These are phyloP conservation scores for Moesziomyces sp. DNA, from an alignment of 1,284 basidiomycete species.

Conservation along the genomic window DNA sequence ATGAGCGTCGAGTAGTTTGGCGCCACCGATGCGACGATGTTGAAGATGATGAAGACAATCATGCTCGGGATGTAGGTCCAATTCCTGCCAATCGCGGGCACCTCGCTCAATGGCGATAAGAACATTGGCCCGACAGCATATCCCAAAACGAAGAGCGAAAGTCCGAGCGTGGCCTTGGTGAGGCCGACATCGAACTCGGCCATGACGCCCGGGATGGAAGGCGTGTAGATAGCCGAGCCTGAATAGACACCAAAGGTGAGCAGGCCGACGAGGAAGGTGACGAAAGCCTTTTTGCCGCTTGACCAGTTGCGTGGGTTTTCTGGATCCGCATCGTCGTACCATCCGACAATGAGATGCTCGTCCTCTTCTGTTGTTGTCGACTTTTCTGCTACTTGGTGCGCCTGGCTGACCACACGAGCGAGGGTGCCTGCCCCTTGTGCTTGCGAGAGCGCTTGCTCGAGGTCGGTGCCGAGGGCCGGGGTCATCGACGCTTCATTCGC, in stretches of 20 bases:
- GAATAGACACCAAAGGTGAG: conserved; percentile 48
- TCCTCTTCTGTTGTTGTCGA: not conserved
- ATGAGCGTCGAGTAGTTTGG: conserved; percentile 62
- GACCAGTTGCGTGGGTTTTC: conserved; percentile 53
- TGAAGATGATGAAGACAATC: conserved; percentile 37
- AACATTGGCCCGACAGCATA: conserved; percentile 47
- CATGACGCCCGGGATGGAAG: conserved; percentile 66
- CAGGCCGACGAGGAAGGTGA: conserved; percentile 30
- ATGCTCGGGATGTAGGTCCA: conserved; percentile 53
- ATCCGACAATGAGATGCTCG: conserved; percentile 68
- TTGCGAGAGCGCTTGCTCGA: conserved; percentile 8
- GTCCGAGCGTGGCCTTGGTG: conserved; percentile 77
- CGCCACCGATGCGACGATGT: conserved; percentile 47
- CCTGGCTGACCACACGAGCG: conserved; percentile 9
- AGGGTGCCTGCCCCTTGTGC: conserved; percentile 6
- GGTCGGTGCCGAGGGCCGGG: conserved; percentile 2
- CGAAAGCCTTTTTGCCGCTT: conserved; percentile 33
- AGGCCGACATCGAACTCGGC: conserved; percentile 74
- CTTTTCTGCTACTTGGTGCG: conserved; percentile 1
- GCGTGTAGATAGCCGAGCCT: conserved; percentile 44
- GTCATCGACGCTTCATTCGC: not conserved
- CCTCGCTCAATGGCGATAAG: conserved; percentile 73
- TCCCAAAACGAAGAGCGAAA: conserved; percentile 76
- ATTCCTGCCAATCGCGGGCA: conserved; percentile 70
- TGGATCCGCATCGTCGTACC: conserved; percentile 55